Conservation (phyloP, 495 filamentous ascomycete genomes). For the Lepidopterella palustris region DNA sequence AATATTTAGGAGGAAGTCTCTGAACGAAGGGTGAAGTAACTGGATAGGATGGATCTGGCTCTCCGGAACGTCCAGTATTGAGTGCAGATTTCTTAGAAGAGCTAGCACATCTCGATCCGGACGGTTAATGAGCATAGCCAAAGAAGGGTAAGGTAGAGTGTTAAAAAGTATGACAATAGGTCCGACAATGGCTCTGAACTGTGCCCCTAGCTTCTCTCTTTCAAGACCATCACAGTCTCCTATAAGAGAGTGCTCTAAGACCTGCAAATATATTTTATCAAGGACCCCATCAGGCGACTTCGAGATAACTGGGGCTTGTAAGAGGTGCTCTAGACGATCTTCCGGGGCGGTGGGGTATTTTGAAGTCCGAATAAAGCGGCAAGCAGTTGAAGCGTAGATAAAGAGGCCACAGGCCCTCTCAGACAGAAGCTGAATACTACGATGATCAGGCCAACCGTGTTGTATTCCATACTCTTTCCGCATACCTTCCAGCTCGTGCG, state of each 20-base stretch:
- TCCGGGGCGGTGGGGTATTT: neutral
- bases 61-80: too few relatives aligned
- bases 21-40: too few relatives aligned
- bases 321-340: conserved; percentile 4
- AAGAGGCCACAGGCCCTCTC: conserved; percentile 33
- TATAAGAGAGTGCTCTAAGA: conserved; percentile 8
- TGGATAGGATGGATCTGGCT: too few relatives aligned
- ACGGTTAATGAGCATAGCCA: conserved; percentile 33
- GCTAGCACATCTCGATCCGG: conserved; percentile 30
- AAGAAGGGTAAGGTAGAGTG: conserved; percentile 17
- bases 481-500: conserved; percentile 3
- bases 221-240: conserved; percentile 3
- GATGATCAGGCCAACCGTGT: conserved; percentile 38
- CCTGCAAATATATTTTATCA: conserved; percentile 16
- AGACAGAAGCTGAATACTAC: conserved; percentile 30
- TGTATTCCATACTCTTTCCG: neutral
- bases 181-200: conserved; percentile 31
- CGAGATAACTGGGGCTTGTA: neutral
- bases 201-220: conserved; percentile 5
- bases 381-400: conserved; percentile 22
- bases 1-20: too few relatives aligned
- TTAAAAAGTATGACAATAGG: conserved; percentile 34
- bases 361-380: conserved; percentile 10
- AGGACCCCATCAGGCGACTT: neutral
- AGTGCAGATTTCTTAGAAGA: too few relatives aligned